Evolutionary conservation across 306 rosid genomes (phyloP).

Genomic region (Cucumis sativus): DNA sequence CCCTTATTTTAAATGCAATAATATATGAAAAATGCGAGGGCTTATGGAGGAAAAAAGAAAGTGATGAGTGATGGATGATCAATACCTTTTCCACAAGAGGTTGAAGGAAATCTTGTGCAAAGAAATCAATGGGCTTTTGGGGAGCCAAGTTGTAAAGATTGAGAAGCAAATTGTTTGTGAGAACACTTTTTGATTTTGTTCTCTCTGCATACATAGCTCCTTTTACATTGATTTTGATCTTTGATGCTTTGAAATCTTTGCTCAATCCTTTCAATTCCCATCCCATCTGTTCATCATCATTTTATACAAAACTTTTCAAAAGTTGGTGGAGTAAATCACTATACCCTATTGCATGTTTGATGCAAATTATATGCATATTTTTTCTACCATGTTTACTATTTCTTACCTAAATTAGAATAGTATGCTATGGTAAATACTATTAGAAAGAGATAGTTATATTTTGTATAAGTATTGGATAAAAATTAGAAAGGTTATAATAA

Average conservation of each 20-base stretch:
- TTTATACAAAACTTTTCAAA: no score
- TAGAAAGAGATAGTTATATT: no score
- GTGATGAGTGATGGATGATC: no score
- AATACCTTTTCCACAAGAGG: not conserved
- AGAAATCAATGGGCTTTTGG: not conserved
- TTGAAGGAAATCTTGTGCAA: not conserved
- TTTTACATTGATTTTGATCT: not conserved
- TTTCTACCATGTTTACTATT: no score
- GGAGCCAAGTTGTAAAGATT: not conserved
- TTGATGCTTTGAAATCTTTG: not conserved
- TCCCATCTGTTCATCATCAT: not conserved
- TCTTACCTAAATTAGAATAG: no score
- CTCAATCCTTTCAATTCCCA: not conserved
- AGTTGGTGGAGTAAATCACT: no score
- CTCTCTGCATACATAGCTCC: not conserved
- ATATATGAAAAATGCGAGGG: not conserved
- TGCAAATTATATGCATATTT: no score
- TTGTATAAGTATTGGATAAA: no score
- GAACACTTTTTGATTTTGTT: not conserved
- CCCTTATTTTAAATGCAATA: not conserved
- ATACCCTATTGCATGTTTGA: no score
- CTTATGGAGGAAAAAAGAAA: not conserved
- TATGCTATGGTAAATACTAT: no score
- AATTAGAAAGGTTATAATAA: not conserved
- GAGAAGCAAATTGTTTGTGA: not conserved